Percentiles rank a stretch among this genome's conserved stretches.
phyloP scores from a whole-genome alignment of 78 protist genomes.

The Diacronema lutheri region DNA sequence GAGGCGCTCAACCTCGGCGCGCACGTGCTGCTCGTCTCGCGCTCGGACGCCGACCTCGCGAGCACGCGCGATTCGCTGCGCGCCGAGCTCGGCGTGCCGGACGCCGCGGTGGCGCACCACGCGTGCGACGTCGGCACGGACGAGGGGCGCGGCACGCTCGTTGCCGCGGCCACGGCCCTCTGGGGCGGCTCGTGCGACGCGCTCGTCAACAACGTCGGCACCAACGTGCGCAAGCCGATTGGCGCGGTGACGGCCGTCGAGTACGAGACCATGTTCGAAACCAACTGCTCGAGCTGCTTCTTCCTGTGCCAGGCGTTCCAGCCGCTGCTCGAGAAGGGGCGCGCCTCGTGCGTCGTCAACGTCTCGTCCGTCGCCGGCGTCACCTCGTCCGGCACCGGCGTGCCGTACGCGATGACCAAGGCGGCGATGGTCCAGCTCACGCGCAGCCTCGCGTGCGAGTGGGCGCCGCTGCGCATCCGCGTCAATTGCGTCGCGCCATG shows the following conservation, averaged over 20 bases:
- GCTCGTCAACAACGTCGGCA: conserved; percentile 52
- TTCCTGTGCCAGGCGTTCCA: not conserved
- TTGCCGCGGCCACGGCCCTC: not conserved
- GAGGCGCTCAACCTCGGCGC: too few species aligned
- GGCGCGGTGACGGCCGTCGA: conserved; percentile 5
- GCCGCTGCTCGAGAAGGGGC: not conserved
- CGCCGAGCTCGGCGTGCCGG: too few species aligned
- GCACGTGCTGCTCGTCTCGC: too few species aligned
- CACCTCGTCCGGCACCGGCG: conserved; percentile 13
- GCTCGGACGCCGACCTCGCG: too few species aligned
- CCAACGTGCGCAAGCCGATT: conserved; percentile 39
- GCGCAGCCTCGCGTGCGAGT: conserved; percentile 21
- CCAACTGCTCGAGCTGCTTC: conserved; percentile 8
- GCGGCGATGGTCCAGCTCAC: conserved; percentile 34
- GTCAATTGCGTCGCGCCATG: conserved; percentile 44
- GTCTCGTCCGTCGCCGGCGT: conserved; percentile 26
- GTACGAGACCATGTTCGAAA: not conserved
- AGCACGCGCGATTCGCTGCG: too few species aligned
- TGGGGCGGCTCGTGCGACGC: not conserved
- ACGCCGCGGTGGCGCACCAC: too few species aligned
- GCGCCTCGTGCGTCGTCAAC: not conserved
- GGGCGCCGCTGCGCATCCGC: conserved; percentile 30
- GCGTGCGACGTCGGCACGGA: not conserved
- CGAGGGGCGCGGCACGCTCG: not conserved
- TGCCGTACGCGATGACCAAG: conserved; percentile 38